A percentile compares a stretch with the other conserved stretches of the same genome.
Conservation (phyloP, 495 filamentous ascomycete genomes). For the Penicillium egyptiacum region DNA sequence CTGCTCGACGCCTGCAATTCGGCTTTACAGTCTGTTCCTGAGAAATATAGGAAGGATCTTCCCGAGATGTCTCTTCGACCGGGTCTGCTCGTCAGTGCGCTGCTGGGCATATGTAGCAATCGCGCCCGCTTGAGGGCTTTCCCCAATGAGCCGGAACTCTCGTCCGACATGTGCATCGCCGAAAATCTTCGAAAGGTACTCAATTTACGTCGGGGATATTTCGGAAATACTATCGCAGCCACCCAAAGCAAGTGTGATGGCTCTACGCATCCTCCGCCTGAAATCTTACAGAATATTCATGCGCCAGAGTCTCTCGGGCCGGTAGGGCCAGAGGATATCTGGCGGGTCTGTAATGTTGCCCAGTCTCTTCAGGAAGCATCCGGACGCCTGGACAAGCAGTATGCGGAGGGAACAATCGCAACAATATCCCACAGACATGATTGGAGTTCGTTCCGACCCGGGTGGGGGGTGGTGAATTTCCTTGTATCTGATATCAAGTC, state of each 20-base stretch:
- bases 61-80: not conserved
- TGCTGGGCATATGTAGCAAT: not conserved
- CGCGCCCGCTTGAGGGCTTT: not conserved
- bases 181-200: slow-evolving; percentile 1
- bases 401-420: not conserved
- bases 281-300: not conserved
- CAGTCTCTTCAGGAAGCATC: not conserved
- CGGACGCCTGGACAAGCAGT: not conserved
- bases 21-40: not conserved
- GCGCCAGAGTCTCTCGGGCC: not conserved
- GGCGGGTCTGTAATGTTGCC: not conserved
- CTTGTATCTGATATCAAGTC: not conserved
- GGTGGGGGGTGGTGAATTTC: not conserved
- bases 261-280: not conserved
- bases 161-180: not conserved
- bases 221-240: not conserved
- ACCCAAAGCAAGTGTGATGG: not conserved
- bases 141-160: not conserved
- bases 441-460: not conserved
- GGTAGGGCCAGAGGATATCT: not conserved
- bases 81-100: not conserved
- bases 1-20: not conserved
- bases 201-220: not conserved
- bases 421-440: not conserved
- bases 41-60: not conserved